These are phyloP conservation scores for Candida anutae DNA, from an alignment of 1,139 yeast genomes.

Conservation along the genomic window DNA sequence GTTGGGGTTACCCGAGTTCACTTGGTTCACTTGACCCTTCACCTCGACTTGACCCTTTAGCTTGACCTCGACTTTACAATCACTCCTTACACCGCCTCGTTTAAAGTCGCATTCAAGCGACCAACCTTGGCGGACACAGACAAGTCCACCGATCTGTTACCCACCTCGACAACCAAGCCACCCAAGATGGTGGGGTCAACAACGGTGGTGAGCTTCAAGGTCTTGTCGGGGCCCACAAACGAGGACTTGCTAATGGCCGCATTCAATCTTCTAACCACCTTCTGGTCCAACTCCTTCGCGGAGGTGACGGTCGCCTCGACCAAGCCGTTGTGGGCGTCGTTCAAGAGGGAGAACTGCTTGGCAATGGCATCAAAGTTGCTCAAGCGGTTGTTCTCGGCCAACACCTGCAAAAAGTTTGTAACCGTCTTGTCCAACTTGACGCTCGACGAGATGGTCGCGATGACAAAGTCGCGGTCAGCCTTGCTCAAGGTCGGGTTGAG, in stretches of 20 bases:
- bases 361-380: conserved; percentile 57
- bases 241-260: conserved; percentile 69
- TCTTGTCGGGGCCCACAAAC: conserved; percentile 80
- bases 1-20: too few relatives aligned
- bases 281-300: conserved; percentile 77
- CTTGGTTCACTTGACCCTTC: too few relatives aligned
- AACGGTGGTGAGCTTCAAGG: conserved; percentile 73
- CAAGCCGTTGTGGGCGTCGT: conserved; percentile 85
- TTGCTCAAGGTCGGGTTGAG: conserved; percentile 78
- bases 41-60: too few relatives aligned
- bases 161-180: conserved; percentile 93
- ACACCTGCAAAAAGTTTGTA: conserved; percentile 70
- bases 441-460: conserved; percentile 48
- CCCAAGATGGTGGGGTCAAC: conserved; percentile 91
- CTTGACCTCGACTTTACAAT: too few relatives aligned
- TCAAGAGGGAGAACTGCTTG: conserved; percentile 66
- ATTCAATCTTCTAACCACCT: conserved; percentile 72
- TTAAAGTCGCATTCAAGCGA: conserved; percentile 81
- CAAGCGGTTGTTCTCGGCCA: conserved; percentile 95
- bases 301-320: conserved; percentile 93
- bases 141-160: conserved; percentile 94
- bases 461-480: conserved; percentile 68
- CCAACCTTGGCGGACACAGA: conserved; percentile 79
- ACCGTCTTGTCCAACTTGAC: conserved; percentile 68
- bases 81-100: conserved; percentile 62